phyloP scores from a whole-genome alignment of 306 rosid genomes.

The Rubus parviflorus region DNA sequence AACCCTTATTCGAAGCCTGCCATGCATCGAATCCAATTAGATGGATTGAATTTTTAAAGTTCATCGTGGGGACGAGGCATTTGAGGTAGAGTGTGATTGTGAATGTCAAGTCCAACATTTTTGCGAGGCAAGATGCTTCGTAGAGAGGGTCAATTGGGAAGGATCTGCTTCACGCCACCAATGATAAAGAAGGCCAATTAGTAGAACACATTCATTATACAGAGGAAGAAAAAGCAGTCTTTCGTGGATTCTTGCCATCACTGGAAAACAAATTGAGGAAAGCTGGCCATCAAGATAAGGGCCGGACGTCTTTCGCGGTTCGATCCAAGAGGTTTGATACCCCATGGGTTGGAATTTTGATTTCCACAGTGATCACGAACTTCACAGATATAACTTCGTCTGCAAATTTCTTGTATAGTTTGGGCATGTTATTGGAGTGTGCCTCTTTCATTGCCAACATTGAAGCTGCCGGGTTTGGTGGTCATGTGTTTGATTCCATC shows the following conservation, averaged over 20 bases:
- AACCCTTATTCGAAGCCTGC: no score
- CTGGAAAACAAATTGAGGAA: no score
- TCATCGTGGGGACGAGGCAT: no score
- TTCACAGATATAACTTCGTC: slow-evolving; percentile 29
- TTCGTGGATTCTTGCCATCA: no score
- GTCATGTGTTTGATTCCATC: slow-evolving; percentile 38
- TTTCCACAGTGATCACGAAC: slow-evolving; percentile 21
- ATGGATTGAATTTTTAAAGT: no score
- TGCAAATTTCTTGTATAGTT: slow-evolving; percentile 39
- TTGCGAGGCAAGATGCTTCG: not conserved
- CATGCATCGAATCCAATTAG: no score
- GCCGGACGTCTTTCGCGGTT: slow-evolving; percentile 11
- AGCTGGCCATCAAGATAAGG: no score
- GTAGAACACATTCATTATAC: no score
- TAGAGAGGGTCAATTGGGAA: not conserved
- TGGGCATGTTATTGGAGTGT: slow-evolving; percentile 38
- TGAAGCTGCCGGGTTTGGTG: slow-evolving; percentile 27
- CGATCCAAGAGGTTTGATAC: slow-evolving; percentile 24
- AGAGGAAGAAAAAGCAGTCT: no score
- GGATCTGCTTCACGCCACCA: not conserved
- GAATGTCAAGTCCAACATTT: not conserved
- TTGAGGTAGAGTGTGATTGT: no score
- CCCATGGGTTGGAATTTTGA: slow-evolving; percentile 30
- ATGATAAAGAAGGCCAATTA: no score
- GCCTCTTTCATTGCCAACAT: slow-evolving; percentile 25